Evolutionary conservation across 768 basidiomycete species (phyloP).

Genomic region (Hericium erinaceus): DNA sequence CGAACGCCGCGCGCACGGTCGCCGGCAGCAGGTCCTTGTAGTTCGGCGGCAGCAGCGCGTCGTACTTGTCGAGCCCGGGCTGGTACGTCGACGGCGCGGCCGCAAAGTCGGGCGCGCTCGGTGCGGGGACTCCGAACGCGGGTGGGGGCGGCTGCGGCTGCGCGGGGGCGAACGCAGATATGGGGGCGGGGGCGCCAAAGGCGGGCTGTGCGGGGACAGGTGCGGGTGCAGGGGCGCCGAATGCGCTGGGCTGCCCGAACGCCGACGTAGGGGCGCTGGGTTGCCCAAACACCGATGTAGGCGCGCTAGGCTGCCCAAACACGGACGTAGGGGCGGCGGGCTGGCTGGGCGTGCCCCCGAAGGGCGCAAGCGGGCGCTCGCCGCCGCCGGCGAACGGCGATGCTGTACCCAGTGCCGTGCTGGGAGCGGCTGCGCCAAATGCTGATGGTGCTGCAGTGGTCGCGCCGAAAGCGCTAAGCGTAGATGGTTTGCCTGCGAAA

Average conservation of each 20-base stretch:
- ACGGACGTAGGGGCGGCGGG: not conserved
- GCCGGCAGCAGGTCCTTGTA: slow-evolving; percentile 43
- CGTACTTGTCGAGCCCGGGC: slow-evolving; percentile 45
- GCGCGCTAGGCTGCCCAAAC: slow-evolving; percentile 5
- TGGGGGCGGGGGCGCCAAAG: slow-evolving; percentile 32
- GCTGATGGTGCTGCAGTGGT: not conserved
- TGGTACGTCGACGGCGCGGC: slow-evolving; percentile 25
- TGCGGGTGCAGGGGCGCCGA: not conserved
- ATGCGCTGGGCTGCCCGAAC: slow-evolving; percentile 8
- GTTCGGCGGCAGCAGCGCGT: slow-evolving; percentile 41
- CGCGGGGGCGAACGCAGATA: slow-evolving; percentile 40
- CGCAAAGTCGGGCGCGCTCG: too few species aligned
- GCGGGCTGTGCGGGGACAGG: slow-evolving; percentile 28
- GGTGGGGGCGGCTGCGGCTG: slow-evolving; percentile 5
- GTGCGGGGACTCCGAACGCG: not conserved
- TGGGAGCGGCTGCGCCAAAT: not conserved
- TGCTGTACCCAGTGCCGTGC: not conserved
- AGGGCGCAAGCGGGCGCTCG: not conserved
- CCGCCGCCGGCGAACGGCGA: not conserved
- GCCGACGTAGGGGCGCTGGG: not conserved
- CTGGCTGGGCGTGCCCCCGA: not conserved
- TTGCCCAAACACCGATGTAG: slow-evolving; percentile 1
- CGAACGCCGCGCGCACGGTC: slow-evolving; percentile 41
- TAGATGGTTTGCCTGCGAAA: not conserved
- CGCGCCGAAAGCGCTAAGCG: slow-evolving; percentile 1